Evolutionary conservation across 768 basidiomycete species (phyloP).

Genomic region (Strobilomyces dryophilus): DNA sequence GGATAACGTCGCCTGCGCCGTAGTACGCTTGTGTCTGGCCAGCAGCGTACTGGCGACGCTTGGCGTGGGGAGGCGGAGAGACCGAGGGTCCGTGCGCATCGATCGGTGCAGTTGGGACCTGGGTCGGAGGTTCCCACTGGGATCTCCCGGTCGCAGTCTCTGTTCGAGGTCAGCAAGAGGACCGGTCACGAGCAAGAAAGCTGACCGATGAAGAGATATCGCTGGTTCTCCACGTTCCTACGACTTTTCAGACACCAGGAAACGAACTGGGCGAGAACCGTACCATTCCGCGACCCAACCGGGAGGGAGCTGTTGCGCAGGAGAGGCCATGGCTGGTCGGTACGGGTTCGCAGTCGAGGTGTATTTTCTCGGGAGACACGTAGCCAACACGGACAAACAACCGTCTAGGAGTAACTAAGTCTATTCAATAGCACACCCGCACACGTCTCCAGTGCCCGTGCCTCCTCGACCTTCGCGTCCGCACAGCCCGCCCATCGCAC

Average conservation of each 20-base stretch:
- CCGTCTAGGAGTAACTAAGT: slow-evolving; percentile 30
- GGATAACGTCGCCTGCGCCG: slow-evolving; percentile 43
- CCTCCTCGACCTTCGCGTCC: slow-evolving; percentile 74
- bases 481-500: slow-evolving; percentile 93
- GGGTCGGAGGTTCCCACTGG: slow-evolving; percentile 83
- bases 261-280: slow-evolving; percentile 12
- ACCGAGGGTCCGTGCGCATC: slow-evolving; percentile 39
- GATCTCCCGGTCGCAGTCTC: slow-evolving; percentile 80
- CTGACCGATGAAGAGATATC: slow-evolving; percentile 88
- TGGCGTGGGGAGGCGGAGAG: slow-evolving; percentile 46
- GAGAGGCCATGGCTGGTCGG: slow-evolving; percentile 41
- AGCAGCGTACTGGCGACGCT: slow-evolving; percentile 91
- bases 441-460: slow-evolving; percentile 62
- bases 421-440: slow-evolving; percentile 65
- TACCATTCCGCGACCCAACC: slow-evolving; percentile 96
- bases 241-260: slow-evolving; percentile 15
- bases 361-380: slow-evolving; percentile 21
- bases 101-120: slow-evolving; percentile 35
- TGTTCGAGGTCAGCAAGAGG: slow-evolving; percentile 33
- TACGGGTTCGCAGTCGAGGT: not conserved
- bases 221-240: slow-evolving; percentile 79
- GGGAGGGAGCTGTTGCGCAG: slow-evolving; percentile 72
- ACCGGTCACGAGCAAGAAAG: slow-evolving; percentile 12
- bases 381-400: slow-evolving; percentile 29
- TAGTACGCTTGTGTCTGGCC: slow-evolving; percentile 93